Evolutionary conservation across 2,329 filamentous ascomycete species (phyloP).

Genomic region (Fusarium sarcochroum): DNA sequence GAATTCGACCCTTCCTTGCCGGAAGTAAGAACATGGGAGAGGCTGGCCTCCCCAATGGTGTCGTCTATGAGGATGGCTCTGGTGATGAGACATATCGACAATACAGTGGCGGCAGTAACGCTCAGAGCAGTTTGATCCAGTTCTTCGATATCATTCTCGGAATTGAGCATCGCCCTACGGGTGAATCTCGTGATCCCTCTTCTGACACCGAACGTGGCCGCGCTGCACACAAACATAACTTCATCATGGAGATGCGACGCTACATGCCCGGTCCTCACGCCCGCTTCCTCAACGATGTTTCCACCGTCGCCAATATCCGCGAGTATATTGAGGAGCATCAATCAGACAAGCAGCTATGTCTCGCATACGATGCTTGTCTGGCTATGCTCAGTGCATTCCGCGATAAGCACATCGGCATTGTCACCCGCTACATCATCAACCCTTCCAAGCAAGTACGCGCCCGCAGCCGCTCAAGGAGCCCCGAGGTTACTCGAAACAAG

Average conservation of each 20-base stretch:
- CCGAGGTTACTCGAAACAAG: slow-evolving; percentile 63
- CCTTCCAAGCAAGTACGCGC: slow-evolving; percentile 83
- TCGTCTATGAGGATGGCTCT: slow-evolving; percentile 87
- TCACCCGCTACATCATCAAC: slow-evolving; percentile 94
- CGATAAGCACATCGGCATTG: slow-evolving; percentile 96
- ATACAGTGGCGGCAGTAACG: slow-evolving; percentile 94
- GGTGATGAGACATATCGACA: slow-evolving; percentile 80
- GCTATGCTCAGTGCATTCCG: slow-evolving; percentile 78
- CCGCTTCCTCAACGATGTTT: slow-evolving; percentile 86
- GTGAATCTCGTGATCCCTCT: slow-evolving; percentile 70
- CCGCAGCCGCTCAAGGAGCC: slow-evolving; percentile 71
- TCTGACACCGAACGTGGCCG: slow-evolving; percentile 61
- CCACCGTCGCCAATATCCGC: slow-evolving; percentile 86
- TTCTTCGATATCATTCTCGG: slow-evolving; percentile 96
- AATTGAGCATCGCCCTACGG: slow-evolving; percentile 91
- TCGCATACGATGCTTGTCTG: slow-evolving; percentile 93
- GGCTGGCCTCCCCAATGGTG: slow-evolving; percentile 87
- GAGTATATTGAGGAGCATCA: slow-evolving; percentile 78
- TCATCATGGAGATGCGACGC: slow-evolving; percentile 95
- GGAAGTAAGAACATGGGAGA: slow-evolving; percentile 98
- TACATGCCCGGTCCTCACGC: slow-evolving; percentile 98
- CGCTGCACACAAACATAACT: slow-evolving; percentile 73
- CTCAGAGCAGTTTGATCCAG: slow-evolving; percentile 95
- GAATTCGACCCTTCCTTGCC: slow-evolving; percentile 94
- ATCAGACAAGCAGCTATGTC: slow-evolving; percentile 74